Conservation (phyloP, 2,329 filamentous ascomycete species). For the Neofusicoccum parvum region DNA sequence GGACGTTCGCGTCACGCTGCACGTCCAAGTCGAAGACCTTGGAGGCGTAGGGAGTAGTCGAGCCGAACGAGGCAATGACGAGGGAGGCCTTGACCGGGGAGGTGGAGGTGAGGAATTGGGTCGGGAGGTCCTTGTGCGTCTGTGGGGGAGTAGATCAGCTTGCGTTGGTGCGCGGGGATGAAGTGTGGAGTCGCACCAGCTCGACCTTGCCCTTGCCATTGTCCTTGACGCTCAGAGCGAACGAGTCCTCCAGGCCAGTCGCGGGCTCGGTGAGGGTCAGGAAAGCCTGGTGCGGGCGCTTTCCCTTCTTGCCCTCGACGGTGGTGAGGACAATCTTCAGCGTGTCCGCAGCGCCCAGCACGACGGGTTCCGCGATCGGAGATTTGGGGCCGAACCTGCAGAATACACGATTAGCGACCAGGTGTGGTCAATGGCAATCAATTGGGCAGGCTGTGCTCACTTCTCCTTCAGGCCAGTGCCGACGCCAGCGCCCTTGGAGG, state of each 20-base stretch:
- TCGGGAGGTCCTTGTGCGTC: slow-evolving; percentile 86
- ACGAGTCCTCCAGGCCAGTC: slow-evolving; percentile 82
- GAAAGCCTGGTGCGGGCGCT: slow-evolving; percentile 93
- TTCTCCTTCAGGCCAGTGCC: slow-evolving; percentile 62
- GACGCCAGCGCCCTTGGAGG: slow-evolving; percentile 60
- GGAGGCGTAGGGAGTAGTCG: slow-evolving; percentile 66
- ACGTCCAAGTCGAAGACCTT: slow-evolving; percentile 75
- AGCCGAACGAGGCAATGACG: slow-evolving; percentile 84
- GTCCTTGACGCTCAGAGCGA: slow-evolving; percentile 80
- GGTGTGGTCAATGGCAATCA: neutral
- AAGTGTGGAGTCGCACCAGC: slow-evolving; percentile 63
- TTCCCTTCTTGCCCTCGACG: slow-evolving; percentile 74
- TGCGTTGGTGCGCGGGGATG: slow-evolving; percentile 21
- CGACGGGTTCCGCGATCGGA: slow-evolving; percentile 64
- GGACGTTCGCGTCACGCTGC: slow-evolving; percentile 62
- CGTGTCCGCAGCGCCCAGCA: slow-evolving; percentile 68
- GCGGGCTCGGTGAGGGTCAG: slow-evolving; percentile 74
- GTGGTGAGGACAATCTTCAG: slow-evolving; percentile 82
- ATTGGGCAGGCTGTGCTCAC: slow-evolving; percentile 44
- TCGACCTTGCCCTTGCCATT: slow-evolving; percentile 84
- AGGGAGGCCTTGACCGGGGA: slow-evolving; percentile 77
- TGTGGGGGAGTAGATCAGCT: slow-evolving; percentile 41
- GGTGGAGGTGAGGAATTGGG: slow-evolving; percentile 72
- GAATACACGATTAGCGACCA: neutral
- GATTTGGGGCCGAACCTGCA: slow-evolving; percentile 51